Evolutionary conservation across 371 early-diverging fungal species (phyloP).

Genomic region (Amoeboaphelidium protococcarum): DNA sequence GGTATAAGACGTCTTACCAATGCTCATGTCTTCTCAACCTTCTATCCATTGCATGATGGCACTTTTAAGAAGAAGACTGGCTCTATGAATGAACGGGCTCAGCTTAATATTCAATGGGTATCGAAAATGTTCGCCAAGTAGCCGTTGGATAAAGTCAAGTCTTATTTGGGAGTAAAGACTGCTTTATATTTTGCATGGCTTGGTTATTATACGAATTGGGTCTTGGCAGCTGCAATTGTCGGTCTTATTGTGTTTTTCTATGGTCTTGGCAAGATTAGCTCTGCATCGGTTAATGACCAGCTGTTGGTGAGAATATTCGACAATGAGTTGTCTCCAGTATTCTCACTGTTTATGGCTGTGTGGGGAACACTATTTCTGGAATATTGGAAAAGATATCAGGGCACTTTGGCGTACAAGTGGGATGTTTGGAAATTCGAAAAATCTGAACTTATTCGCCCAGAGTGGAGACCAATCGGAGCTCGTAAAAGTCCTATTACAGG

Average conservation of each 20-base stretch:
- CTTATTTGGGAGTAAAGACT: conserved; percentile 29
- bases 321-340: background rate
- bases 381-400: conserved; percentile 27
- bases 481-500: conserved; percentile 20
- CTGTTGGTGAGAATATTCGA: background rate
- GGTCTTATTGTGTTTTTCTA: conserved; percentile 19
- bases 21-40: conserved; percentile 7
- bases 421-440: conserved; percentile 18
- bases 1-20: conserved; percentile 9
- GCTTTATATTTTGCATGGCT: conserved; percentile 32
- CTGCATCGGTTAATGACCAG: background rate
- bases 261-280: conserved; percentile 9
- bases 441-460: conserved; percentile 17
- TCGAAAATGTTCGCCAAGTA: conserved; percentile 1
- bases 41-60: conserved; percentile 15
- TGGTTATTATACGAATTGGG: conserved; percentile 20
- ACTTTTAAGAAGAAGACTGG: conserved; percentile 2
- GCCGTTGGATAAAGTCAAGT: conserved; percentile 13
- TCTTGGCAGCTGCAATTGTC: conserved; percentile 12
- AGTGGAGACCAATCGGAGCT: conserved; percentile 16
- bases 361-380: conserved; percentile 23
- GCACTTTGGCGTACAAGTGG: conserved; percentile 21
- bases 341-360: background rate
- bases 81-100: conserved; percentile 5
- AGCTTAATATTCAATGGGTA: conserved; percentile 9